Evolutionary conservation across 441 rosid genomes (phyloP), one percentile per base, ranked within the genome.

Genomic region (Populus hybrid): DNA sequence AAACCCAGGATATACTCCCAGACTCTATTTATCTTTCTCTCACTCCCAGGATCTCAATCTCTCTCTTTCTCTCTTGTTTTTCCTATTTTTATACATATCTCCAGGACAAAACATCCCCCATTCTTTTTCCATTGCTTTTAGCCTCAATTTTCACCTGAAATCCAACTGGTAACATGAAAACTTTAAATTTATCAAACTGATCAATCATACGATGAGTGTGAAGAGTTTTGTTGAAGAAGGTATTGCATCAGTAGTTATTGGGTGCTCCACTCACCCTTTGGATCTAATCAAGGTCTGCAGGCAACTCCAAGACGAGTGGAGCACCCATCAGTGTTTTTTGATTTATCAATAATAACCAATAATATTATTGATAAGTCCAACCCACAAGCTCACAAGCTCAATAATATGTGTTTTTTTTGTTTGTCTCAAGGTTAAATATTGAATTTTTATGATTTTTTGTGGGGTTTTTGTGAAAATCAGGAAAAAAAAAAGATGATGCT

Each of bases 251-350:
- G 78, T 92, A 33, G 85, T 94, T 14, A 97, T 95, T 6, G 95
- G 98, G 11, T 90, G 93, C 81, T 88, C 92, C 2, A 94, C 97
- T 67, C 97, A 94, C 79, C 98, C 95, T 29, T 88, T 94, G 20
- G 97, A 94, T 71, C 94, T 92, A 42, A 88, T 94, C 81, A 94
- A 92, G 81, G 95, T 90, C 53, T 89, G 93, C 6, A 87, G 90
- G 89, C 97, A 94, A 73, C 94, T 93, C 12, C 97, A 93, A 66
- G 95, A 95, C 11, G 92, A 93, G 42, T 38, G 42, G 42, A 38
- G 42, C 42, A 38, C 42, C 3, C 0, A 38, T 38, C 0, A 38
- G 11, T 38, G 0, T 38, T 38, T 38, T 9, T 38, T 3, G 11
- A 38, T 38, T 38, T 38, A 38, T 38, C 42, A 8, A n/a, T n/a